Evolutionary conservation across 805 yeast genomes (phyloP).

Genomic region (Naumovozyma baii): DNA sequence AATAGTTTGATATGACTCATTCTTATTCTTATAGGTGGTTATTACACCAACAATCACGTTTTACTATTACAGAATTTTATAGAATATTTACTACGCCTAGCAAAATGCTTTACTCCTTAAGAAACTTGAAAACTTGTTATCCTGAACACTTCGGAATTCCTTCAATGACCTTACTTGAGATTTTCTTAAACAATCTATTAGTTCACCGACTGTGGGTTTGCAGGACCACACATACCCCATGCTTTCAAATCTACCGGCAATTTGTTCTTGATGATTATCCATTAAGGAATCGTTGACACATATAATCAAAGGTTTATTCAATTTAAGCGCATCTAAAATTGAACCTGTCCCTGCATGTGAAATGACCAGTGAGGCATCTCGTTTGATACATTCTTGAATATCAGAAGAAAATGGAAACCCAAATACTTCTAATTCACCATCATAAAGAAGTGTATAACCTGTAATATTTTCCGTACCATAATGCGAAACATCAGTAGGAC

Average conservation of each 20-base stretch:
- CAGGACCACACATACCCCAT: slow-evolving; percentile 26
- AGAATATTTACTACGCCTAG: too few species aligned
- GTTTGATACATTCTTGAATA: slow-evolving; percentile 7
- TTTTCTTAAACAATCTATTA: slow-evolving; percentile 5
- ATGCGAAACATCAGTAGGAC: background rate
- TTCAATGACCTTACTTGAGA: slow-evolving; percentile 1
- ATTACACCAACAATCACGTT: too few species aligned
- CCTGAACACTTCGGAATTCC: slow-evolving; percentile 11
- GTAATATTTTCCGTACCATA: background rate
- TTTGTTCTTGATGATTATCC: slow-evolving; percentile 80
- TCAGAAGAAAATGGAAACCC: slow-evolving; percentile 9
- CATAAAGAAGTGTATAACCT: background rate
- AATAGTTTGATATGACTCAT: too few species aligned
- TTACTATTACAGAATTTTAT: too few species aligned
- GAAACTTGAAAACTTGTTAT: slow-evolving; percentile 10
- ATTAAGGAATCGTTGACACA: slow-evolving; percentile 64
- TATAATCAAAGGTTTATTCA: slow-evolving; percentile 49
- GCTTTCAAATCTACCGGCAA: slow-evolving; percentile 47
- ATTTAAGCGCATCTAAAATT: slow-evolving; percentile 63
- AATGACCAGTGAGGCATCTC: slow-evolving; percentile 49
- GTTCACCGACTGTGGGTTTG: slow-evolving; percentile 4
- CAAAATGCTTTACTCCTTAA: slow-evolving; percentile 3
- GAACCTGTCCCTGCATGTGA: slow-evolving; percentile 94
- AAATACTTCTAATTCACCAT: slow-evolving; percentile 3
- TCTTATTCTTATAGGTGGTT: too few species aligned